A percentile compares a stretch with the other conserved stretches of the same genome.
Conservation (phyloP, 345 rosid species). For the Rhodomyrtus tomentosa region DNA sequence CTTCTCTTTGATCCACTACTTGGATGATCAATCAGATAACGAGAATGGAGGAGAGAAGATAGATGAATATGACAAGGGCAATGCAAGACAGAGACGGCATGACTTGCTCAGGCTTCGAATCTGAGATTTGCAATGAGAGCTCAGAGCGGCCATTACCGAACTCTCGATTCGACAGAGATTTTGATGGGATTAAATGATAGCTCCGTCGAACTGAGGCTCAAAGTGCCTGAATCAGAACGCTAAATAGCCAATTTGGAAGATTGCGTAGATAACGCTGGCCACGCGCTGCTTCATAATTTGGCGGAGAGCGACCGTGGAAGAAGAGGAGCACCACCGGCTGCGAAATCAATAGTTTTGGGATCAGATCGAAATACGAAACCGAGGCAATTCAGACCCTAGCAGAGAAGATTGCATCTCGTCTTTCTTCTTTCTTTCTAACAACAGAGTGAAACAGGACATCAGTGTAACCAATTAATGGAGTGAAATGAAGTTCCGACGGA, state of each 20-base stretch:
- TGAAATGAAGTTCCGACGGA: too few species aligned
- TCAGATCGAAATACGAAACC: conserved; percentile 12
- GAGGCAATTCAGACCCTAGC: too few species aligned
- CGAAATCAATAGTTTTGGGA: conserved; percentile 29
- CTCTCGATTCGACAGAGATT: conserved; percentile 59
- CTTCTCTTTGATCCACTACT: neutral
- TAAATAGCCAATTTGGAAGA: conserved; percentile 45
- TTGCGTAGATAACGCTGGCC: conserved; percentile 47
- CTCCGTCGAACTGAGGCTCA: conserved; percentile 44
- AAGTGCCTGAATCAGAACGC: conserved; percentile 35
- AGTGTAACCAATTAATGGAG: too few species aligned
- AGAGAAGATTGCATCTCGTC: too few species aligned
- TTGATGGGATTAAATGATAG: conserved; percentile 55
- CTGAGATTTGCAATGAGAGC: conserved; percentile 29
- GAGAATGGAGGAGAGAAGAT: conserved; percentile 20
- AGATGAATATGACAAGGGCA: conserved; percentile 20
- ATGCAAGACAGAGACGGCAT: conserved; percentile 27
- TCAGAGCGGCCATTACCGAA: conserved; percentile 41
- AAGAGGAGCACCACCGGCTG: conserved; percentile 59
- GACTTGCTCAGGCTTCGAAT: conserved; percentile 27
- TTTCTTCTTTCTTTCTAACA: neutral
- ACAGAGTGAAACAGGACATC: too few species aligned
- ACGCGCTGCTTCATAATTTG: conserved; percentile 49
- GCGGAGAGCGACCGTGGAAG: conserved; percentile 53
- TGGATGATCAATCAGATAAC: conserved; percentile 2